Evolutionary conservation across 441 rosid genomes (phyloP), one percentile per base, ranked within the genome.

Genomic region (Gossypium lobatum): DNA sequence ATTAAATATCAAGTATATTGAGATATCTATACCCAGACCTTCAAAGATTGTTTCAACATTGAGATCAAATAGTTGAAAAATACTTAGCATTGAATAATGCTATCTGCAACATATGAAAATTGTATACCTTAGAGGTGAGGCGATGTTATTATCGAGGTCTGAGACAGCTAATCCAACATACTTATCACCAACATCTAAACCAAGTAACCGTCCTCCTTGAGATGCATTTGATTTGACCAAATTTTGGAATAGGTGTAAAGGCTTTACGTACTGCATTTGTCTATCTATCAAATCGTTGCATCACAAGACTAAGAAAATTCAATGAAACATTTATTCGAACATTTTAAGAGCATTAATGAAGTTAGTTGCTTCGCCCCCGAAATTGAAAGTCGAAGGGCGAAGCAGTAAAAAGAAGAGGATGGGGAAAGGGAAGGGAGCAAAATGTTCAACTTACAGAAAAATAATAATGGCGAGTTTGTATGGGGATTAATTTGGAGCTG

Each of bases 111-210:
- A 21, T 25, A 10, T n/a, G 25, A 14, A 71, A 58, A 71, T 3
- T 13, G 7, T 2, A 48, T 76, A 95, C 98, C 96, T 88, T 65
- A 93, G 72, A 75, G 98, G 99, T 3, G 86, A 78, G 0, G 99
- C 96, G 59, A 90, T 64, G 78, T 75, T 80, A 74, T 90, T 86
- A 0, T 53, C 64, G 25, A 77, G 71, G 80, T 93, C 95, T 2
- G 98, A 93, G 50, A 95, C 73, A 18, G 99, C 91, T 69, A 95
- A 76, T 0, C 99, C 99, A n/a, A 95, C 93, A 76, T 90, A 91
- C 81, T 89, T 95, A 73, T 90, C 92, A 8, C 99, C 96, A 25
- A 95, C 95, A 81, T 95, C 98, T 86, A 95, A 85, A 18, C 98
- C 96, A 9, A 95, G 96, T 50, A 93, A 82, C 72, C 95, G 83